Evolutionary conservation across 1,284 basidiomycete genomes (phyloP).

Genomic region (Papiliotrema nemorosa): DNA sequence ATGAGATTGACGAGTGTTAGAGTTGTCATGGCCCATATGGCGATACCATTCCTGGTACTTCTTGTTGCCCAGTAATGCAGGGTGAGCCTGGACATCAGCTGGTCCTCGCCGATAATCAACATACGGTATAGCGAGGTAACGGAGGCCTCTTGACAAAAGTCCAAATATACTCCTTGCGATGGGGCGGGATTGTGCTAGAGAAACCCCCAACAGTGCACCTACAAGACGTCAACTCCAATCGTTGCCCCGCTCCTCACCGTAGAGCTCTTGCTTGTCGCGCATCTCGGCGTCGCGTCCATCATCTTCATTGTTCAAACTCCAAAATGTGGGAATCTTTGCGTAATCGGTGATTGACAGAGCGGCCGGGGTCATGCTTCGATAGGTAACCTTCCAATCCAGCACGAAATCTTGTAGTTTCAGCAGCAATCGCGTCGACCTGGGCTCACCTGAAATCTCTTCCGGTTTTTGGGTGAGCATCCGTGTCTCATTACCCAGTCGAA

Average conservation of each 20-base stretch:
- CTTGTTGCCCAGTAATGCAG: slow-evolving; percentile 3
- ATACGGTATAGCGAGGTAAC: background rate
- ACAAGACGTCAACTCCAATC: background rate
- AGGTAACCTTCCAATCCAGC: background rate
- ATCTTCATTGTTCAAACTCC: no score
- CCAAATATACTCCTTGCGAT: background rate
- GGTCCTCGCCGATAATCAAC: background rate
- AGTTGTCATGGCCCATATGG: background rate
- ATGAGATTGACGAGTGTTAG: background rate
- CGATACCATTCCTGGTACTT: slow-evolving; percentile 1
- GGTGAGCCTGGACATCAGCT: background rate
- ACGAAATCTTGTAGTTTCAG: background rate
- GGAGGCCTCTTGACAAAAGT: background rate
- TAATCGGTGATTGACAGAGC: no score
- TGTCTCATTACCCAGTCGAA: background rate
- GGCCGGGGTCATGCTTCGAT: no score
- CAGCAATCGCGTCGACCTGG: background rate
- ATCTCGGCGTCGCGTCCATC: no score
- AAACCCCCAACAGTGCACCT: background rate
- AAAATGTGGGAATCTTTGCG: no score
- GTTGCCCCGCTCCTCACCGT: no score
- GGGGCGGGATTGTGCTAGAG: background rate
- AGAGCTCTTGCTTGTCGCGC: no score
- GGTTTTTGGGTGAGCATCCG: background rate
- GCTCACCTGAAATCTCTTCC: background rate